A percentile compares a stretch with the other conserved stretches of the same genome.
Evolutionary conservation across 2,329 filamentous ascomycete species (phyloP).

Genomic region (Pleurostoma richardsiae): DNA sequence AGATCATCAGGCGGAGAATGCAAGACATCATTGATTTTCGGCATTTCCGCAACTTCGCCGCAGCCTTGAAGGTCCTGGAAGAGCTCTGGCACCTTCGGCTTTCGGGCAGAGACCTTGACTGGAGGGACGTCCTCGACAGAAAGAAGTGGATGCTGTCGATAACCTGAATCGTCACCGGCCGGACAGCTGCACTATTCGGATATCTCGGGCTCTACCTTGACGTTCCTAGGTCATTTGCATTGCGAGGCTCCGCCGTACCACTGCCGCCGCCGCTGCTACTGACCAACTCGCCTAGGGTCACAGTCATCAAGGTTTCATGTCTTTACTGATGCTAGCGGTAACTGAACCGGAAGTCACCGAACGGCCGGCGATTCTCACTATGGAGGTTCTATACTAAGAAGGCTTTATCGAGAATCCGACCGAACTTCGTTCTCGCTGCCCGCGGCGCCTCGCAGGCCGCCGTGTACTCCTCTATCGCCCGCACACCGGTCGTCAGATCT

Average conservation of each 20-base stretch:
- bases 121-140: background rate
- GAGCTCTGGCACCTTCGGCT: background rate
- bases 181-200: too few relatives aligned
- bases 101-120: background rate
- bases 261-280: too few relatives aligned
- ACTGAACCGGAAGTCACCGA: too few relatives aligned
- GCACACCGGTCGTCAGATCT: slow-evolving; percentile 34
- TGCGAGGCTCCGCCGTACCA: too few relatives aligned
- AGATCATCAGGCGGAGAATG: background rate
- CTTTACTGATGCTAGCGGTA: too few relatives aligned
- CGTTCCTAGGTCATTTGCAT: too few relatives aligned
- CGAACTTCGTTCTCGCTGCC: background rate
- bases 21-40: background rate
- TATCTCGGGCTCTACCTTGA: too few relatives aligned
- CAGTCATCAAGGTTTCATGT: too few relatives aligned
- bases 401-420: background rate
- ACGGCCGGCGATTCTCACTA: too few relatives aligned
- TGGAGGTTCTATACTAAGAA: background rate
- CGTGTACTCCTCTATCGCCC: background rate
- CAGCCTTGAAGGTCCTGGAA: background rate
- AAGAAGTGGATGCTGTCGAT: background rate
- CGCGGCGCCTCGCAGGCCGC: background rate
- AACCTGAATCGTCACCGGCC: background rate
- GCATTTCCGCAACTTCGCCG: background rate
- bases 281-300: too few relatives aligned